phyloP scores from a whole-genome alignment of 2,329 filamentous ascomycete genomes.

The Fusarium phyllophilum region DNA sequence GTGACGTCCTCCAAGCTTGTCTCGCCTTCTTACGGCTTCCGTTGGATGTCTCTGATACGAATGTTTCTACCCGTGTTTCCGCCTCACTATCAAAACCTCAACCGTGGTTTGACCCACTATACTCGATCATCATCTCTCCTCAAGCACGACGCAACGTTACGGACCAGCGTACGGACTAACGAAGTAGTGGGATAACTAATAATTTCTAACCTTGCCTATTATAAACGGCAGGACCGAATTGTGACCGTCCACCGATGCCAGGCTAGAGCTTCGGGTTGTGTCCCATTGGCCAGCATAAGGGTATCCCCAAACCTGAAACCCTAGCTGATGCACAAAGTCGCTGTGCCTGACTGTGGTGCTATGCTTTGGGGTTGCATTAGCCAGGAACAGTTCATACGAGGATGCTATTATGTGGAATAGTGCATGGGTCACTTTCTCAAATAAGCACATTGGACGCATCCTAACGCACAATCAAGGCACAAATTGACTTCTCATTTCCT shows the following conservation, averaged over 20 bases:
- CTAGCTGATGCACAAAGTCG: slow-evolving; percentile 49
- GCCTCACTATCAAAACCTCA: slow-evolving; percentile 22
- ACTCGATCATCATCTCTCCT: slow-evolving; percentile 31
- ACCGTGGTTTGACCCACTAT: slow-evolving; percentile 22
- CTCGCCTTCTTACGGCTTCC: slow-evolving; percentile 19
- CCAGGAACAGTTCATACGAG: slow-evolving; percentile 41
- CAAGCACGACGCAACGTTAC: slow-evolving; percentile 15
- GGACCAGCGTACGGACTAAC: slow-evolving; percentile 8
- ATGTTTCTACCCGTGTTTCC: slow-evolving; percentile 28
- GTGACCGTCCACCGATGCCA: slow-evolving; percentile 30
- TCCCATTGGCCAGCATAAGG: slow-evolving; percentile 45
- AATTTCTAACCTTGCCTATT: slow-evolving; percentile 32
- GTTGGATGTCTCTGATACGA: slow-evolving; percentile 28
- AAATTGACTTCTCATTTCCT: slow-evolving; percentile 43
- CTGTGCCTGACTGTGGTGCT: slow-evolving; percentile 28
- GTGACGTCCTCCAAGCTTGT: slow-evolving; percentile 18
- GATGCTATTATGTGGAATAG: slow-evolving; percentile 24
- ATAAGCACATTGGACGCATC: slow-evolving; percentile 14
- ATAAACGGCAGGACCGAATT: slow-evolving; percentile 42
- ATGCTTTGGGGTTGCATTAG: slow-evolving; percentile 45
- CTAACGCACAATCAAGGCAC: slow-evolving; percentile 41
- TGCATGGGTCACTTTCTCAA: slow-evolving; percentile 20
- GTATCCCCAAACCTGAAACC: slow-evolving; percentile 47
- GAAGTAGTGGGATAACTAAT: slow-evolving; percentile 31
- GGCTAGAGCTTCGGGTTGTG: slow-evolving; percentile 36